Percentiles rank a stretch among this genome's conserved stretches.
Evolutionary conservation across 2,329 filamentous ascomycete genomes (phyloP).

Genomic region (Chrysosporium queenslandicum): DNA sequence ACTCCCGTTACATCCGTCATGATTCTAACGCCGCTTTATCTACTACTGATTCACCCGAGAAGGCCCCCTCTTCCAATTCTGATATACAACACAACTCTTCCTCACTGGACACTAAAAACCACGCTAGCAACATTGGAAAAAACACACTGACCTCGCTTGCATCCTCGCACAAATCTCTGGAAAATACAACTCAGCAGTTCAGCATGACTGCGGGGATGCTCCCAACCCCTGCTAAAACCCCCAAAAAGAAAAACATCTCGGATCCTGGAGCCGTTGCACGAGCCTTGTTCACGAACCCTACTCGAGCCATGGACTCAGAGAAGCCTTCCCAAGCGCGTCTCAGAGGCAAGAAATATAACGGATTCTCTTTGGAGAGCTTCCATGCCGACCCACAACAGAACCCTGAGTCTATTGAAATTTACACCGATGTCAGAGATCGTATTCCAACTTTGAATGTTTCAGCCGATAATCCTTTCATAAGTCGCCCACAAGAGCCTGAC

Average conservation of each 20-base stretch:
- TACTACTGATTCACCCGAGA: slow-evolving; percentile 23
- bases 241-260: slow-evolving; percentile 43
- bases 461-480: slow-evolving; percentile 48
- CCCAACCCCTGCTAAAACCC: slow-evolving; percentile 54
- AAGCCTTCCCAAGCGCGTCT: slow-evolving; percentile 41
- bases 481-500: slow-evolving; percentile 28
- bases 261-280: slow-evolving; percentile 43
- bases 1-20: slow-evolving; percentile 18
- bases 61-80: slow-evolving; percentile 13
- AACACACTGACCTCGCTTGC: slow-evolving; percentile 21
- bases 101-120: slow-evolving; percentile 10
- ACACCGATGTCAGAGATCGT: slow-evolving; percentile 54
- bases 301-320: slow-evolving; percentile 32
- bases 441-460: slow-evolving; percentile 45
- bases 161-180: slow-evolving; percentile 17
- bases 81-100: slow-evolving; percentile 5
- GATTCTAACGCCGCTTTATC: slow-evolving; percentile 21
- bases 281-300: slow-evolving; percentile 43
- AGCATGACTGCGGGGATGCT: slow-evolving; percentile 40
- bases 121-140: slow-evolving; percentile 13
- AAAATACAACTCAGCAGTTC: slow-evolving; percentile 20
- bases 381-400: slow-evolving; percentile 25
- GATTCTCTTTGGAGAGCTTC: slow-evolving; percentile 39
- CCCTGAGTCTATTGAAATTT: slow-evolving; percentile 45
- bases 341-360: slow-evolving; percentile 38